Conservation (phyloP, 1,284 basidiomycete species). For the Malassezia slooffiae region DNA sequence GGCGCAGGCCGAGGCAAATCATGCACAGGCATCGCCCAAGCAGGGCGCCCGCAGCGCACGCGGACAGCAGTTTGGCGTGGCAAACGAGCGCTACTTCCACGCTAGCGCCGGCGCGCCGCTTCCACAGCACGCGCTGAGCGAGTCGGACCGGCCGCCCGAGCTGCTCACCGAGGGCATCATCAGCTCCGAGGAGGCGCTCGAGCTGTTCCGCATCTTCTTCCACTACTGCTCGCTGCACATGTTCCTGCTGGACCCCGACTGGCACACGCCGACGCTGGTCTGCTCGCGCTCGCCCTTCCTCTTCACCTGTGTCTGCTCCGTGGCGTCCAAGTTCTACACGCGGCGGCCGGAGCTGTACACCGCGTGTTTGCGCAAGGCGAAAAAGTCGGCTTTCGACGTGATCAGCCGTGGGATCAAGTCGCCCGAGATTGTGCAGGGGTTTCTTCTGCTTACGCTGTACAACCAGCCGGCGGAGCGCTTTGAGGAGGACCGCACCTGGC, state of each 20-base stretch:
- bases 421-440: constrained; percentile 57
- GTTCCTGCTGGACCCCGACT: constrained; percentile 39
- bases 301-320: constrained; percentile 62
- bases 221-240: constrained; percentile 48
- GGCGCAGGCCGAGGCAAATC: not conserved
- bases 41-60: not conserved
- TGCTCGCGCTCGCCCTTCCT: constrained; percentile 43
- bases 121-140: constrained; percentile 53
- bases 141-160: constrained; percentile 70
- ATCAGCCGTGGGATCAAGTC: constrained; percentile 69
- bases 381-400: constrained; percentile 71
- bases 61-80: constrained; percentile 57
- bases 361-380: constrained; percentile 68
- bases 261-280: constrained; percentile 44
- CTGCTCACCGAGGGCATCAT: constrained; percentile 70
- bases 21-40: not conserved
- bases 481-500: constrained; percentile 93
- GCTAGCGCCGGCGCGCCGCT: constrained; percentile 54
- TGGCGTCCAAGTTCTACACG: constrained; percentile 79
- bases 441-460: constrained; percentile 47
- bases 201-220: constrained; percentile 78
- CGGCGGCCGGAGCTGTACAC: constrained; percentile 71
- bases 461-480: constrained; percentile 52
- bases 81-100: constrained; percentile 83
- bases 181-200: constrained; percentile 66